These are phyloP conservation scores for Monosporascus sp. DNA, from an alignment of 2,329 filamentous ascomycete genomes.

Conservation along the genomic window DNA sequence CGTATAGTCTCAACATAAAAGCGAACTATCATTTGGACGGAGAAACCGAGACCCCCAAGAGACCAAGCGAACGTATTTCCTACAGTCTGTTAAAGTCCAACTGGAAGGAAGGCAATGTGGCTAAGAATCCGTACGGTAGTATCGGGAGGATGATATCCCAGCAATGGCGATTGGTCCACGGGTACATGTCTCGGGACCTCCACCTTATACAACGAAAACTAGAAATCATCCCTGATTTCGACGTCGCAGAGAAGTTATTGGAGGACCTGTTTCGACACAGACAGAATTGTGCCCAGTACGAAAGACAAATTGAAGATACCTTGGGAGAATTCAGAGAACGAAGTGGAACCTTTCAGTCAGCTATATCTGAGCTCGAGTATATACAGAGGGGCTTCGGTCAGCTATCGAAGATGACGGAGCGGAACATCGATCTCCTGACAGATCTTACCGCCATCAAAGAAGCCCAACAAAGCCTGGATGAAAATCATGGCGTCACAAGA, in stretches of 20 bases:
- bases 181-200: neutral
- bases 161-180: constrained; percentile 1
- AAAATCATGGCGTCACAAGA: constrained; percentile 1
- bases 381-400: neutral
- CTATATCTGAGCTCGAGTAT: neutral
- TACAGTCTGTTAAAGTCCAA: neutral
- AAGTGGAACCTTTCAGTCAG: neutral
- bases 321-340: neutral
- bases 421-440: constrained; percentile 1
- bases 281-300: constrained; percentile 1
- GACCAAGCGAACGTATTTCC: neutral
- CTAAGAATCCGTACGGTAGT: neutral
- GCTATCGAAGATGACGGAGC: neutral
- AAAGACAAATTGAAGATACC: neutral
- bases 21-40: neutral
- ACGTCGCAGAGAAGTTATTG: constrained; percentile 1
- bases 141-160: neutral
- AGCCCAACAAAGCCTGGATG: neutral
- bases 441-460: constrained; percentile 1
- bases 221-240: constrained; percentile 1
- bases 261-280: constrained; percentile 1
- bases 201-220: constrained; percentile 1
- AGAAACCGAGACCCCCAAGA: neutral
- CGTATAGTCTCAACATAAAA: neutral
- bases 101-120: neutral